phyloP scores from a whole-genome alignment of 345 rosid genomes.

The Acer campestre region DNA sequence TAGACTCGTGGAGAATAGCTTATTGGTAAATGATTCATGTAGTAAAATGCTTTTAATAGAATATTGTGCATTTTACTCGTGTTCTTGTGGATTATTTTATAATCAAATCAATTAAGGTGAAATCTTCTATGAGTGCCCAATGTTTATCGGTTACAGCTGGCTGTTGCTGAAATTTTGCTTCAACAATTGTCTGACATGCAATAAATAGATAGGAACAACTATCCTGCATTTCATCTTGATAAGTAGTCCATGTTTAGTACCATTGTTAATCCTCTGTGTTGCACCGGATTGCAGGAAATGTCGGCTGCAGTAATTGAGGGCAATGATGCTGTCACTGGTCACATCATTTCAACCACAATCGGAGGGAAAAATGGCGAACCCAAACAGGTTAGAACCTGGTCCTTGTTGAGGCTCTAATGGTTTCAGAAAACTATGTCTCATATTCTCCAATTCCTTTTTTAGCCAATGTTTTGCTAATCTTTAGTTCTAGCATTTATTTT shows the following conservation, averaged over 20 bases:
- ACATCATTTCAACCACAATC: constrained; percentile 73
- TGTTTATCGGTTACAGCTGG: constrained; percentile 4
- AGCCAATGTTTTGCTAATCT: background rate
- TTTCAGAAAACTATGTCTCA: background rate
- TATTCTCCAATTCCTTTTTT: background rate
- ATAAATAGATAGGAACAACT: constrained; percentile 2
- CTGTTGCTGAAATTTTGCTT: background rate
- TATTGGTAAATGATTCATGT: background rate
- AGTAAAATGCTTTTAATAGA: background rate
- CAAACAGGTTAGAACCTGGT: constrained; percentile 50
- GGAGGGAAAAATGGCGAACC: constrained; percentile 92
- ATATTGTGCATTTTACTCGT: background rate
- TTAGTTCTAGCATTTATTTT: background rate
- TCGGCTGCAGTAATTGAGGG: constrained; percentile 55
- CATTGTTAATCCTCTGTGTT: constrained; percentile 9
- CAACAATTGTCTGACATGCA: constrained; percentile 6
- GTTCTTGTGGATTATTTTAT: background rate
- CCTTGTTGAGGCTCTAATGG: constrained; percentile 9
- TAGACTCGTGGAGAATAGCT: background rate
- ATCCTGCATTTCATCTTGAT: background rate
- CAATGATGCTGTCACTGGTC: constrained; percentile 69
- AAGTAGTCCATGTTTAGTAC: background rate
- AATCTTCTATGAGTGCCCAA: background rate
- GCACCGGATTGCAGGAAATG: constrained; percentile 52
- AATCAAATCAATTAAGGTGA: background rate